These are phyloP conservation scores for Starmerella apicola DNA, from an alignment of 805 yeast species.

Conservation along the genomic window DNA sequence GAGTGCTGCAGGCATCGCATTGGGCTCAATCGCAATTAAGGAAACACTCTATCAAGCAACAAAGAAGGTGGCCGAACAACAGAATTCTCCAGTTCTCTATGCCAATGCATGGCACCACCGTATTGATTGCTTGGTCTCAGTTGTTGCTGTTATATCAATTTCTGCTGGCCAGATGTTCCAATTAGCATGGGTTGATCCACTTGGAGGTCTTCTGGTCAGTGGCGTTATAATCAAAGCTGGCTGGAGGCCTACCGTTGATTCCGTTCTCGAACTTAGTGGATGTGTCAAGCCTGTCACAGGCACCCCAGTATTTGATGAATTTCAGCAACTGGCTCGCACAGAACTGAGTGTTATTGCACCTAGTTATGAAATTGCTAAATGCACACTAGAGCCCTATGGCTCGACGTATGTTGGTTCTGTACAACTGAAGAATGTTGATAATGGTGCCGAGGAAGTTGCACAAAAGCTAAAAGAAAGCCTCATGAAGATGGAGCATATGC, in stretches of 20 bases:
- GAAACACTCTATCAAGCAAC: conserved; percentile 84
- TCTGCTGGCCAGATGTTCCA: conserved; percentile 69
- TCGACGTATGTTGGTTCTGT: conserved; percentile 21
- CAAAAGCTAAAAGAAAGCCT: conserved; percentile 11
- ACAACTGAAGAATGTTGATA: conserved; percentile 12
- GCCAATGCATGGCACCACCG: conserved; percentile 99
- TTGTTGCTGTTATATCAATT: conserved; percentile 81
- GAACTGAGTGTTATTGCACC: conserved; percentile 12
- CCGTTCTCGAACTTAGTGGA: conserved; percentile 70
- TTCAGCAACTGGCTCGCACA: conserved; percentile 8
- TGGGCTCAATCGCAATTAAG: conserved; percentile 72
- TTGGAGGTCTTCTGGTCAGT: conserved; percentile 85
- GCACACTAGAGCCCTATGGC: conserved; percentile 21
- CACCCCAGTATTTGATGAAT: conserved; percentile 14
- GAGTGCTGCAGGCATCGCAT: conserved; percentile 94
- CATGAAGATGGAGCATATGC: conserved; percentile 16
- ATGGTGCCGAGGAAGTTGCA: conserved; percentile 16
- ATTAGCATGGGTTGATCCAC: conserved; percentile 76
- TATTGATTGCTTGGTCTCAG: conserved; percentile 82
- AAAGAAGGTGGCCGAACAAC: conserved; percentile 57
- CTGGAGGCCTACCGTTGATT: conserved; percentile 51
- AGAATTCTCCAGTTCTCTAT: conserved; percentile 76
- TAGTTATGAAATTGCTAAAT: conserved; percentile 8
- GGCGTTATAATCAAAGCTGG: conserved; percentile 76
- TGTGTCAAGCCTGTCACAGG: conserved; percentile 24